phyloP scores from a whole-genome alignment of 495 filamentous ascomycete species.

The Umbilicaria muhlenbergii region DNA sequence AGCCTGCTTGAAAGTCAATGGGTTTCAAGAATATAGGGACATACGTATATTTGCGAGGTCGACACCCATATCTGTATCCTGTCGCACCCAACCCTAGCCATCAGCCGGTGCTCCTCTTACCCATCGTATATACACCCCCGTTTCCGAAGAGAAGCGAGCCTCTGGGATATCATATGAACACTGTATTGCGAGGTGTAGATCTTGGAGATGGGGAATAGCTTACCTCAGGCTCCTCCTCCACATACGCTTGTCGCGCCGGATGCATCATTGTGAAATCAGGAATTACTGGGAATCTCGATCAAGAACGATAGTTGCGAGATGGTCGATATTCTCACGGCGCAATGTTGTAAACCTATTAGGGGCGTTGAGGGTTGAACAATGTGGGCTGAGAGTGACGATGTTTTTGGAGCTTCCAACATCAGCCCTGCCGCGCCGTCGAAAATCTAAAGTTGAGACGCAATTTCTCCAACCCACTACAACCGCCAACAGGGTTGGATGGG shows the following conservation, averaged over 20 bases:
- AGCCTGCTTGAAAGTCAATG: not conserved
- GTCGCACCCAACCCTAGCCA: slow-evolving; percentile 8
- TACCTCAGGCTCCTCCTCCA: slow-evolving; percentile 72
- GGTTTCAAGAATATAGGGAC: slow-evolving; percentile 7
- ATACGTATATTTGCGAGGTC: slow-evolving; percentile 67
- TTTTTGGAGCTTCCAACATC: no score
- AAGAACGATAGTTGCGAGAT: no score
- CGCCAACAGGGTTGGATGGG: no score
- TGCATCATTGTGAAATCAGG: slow-evolving; percentile 50
- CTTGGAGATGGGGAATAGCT: slow-evolving; percentile 18
- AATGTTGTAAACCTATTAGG: no score
- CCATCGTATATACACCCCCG: not conserved
- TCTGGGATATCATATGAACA: slow-evolving; percentile 1
- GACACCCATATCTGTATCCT: slow-evolving; percentile 54
- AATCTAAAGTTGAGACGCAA: no score
- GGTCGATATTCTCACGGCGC: no score
- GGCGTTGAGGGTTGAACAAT: no score
- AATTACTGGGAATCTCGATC: no score
- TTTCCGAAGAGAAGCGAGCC: not conserved
- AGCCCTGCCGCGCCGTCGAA: no score
- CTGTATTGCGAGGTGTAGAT: not conserved
- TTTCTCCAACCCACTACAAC: no score
- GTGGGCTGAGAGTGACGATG: no score
- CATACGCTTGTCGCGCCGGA: slow-evolving; percentile 86
- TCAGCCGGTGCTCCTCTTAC: slow-evolving; percentile 12